Base-by-base conservation (phyloP, 768 basidiomycete species). In the Lactarius akahatsu region DNA sequence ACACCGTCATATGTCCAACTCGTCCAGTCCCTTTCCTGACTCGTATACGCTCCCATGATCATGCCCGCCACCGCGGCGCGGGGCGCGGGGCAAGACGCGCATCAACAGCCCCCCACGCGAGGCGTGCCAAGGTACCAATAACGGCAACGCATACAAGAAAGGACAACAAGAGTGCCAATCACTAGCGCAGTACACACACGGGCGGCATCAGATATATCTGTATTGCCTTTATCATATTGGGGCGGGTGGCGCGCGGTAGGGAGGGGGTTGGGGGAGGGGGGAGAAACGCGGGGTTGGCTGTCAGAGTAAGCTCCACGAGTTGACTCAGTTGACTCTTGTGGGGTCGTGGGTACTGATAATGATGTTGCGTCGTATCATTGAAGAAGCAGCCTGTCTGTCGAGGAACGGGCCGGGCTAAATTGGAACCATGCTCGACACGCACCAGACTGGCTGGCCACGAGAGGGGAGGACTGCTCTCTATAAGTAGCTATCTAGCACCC, bases 361-460 rank as follows among this genome's bases (percentile, higher is more conserved):
- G 32, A 30, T 55, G 26, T 43, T 23, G 20, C 41, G 20, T 45
- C 40, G 30, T 63, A n/a, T 63, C 43, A 30, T 36, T 50, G 26
- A 18, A 58, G 63, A 57, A 63, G 57, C 20, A 26, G 13, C 34
- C 56, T 38, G 34, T 26, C 45, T 47, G 56, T 54, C 50, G n/a
- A 52, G 16, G 50, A 23, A 8, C 40, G 18, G n/a, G 55, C 55
- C 55, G 30, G 55, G 55, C 26, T 26, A 26, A 15, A 52, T 52
- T 26, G 50, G 50, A 52, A 52, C 50, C 50, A 52, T 23, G 13
- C 50, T 26, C 26, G 50, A 52, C 23, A 52, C 26, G 50, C 50
- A 52, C 47, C 23, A 50, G 23, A 20, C 43, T 45, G 43, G 23
- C 50, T 52, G 50, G 26, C 50, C 50, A 52, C 5, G 50, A 52